Percentiles rank a stretch among this genome's conserved stretches.
phyloP scores from a whole-genome alignment of 2,329 filamentous ascomycete genomes.

The Cladophialophora chaetospira region DNA sequence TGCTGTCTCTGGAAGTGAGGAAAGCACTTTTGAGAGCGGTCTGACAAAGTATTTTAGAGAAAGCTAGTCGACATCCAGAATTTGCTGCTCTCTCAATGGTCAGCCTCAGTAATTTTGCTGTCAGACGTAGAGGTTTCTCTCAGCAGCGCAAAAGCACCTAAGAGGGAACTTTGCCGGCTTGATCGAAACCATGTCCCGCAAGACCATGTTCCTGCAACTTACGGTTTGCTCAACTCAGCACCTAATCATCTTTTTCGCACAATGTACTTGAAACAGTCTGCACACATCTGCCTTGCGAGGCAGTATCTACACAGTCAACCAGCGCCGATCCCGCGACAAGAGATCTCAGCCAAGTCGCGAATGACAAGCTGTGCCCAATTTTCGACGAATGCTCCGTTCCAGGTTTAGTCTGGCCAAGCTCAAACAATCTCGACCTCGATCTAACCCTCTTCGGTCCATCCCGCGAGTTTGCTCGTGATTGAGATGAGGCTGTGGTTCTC shows the following conservation, averaged over 20 bases:
- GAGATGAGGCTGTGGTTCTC: neutral
- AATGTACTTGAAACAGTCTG: neutral
- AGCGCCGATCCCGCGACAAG: neutral
- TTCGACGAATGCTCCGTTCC: slow-evolving; percentile 4
- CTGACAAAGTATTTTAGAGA: no score
- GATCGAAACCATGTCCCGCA: neutral
- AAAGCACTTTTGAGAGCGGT: no score
- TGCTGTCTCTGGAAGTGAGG: no score
- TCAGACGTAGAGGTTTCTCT: neutral
- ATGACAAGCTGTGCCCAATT: neutral
- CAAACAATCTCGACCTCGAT: neutral
- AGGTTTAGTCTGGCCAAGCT: neutral
- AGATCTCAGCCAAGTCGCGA: neutral
- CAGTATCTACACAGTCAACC: neutral
- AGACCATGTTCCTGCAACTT: no score
- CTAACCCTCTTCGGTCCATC: neutral
- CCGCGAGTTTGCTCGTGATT: neutral
- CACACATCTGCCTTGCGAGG: neutral
- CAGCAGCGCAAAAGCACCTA: no score
- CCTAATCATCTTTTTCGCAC: neutral
- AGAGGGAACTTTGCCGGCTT: slow-evolving; percentile 8
- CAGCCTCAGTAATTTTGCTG: no score
- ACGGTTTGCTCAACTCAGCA: neutral
- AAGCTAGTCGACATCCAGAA: no score
- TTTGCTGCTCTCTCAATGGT: no score